Evolutionary conservation across 192 early-diverging fungal species (phyloP).

Genomic region (Cladochytrium replicatum): DNA sequence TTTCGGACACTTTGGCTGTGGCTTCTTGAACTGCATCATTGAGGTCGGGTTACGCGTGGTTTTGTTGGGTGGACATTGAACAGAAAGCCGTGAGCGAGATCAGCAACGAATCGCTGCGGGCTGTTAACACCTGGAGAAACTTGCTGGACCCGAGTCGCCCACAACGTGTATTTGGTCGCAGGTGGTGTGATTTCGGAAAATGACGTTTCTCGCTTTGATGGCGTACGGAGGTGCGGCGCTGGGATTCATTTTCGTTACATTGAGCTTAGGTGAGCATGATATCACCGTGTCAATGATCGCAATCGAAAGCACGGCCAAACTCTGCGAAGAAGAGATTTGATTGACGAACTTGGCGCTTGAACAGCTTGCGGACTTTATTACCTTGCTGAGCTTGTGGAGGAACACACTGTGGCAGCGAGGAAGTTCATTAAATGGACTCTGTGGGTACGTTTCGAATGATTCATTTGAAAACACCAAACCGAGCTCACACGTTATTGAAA

Average conservation of each 20-base stretch:
- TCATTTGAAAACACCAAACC: slow-evolving; percentile 28
- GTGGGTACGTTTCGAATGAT: slow-evolving; percentile 32
- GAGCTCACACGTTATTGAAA: slow-evolving; percentile 16
- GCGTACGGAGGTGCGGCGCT: slow-evolving; percentile 29
- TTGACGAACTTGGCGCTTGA: slow-evolving; percentile 1
- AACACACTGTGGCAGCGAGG: slow-evolving; percentile 71
- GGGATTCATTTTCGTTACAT: slow-evolving; percentile 32
- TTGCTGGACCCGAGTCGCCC: too few species aligned
- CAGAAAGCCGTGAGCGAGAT: too few species aligned
- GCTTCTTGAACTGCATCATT: too few species aligned
- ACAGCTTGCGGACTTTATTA: slow-evolving; percentile 81
- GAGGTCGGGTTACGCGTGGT: too few species aligned
- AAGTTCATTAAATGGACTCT: slow-evolving; percentile 60
- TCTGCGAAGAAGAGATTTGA: not conserved
- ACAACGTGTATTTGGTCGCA: too few species aligned
- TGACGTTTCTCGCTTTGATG: slow-evolving; percentile 20
- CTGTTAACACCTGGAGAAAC: too few species aligned
- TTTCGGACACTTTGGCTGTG: too few species aligned
- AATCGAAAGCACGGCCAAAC: not conserved
- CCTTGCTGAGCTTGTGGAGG: slow-evolving; percentile 60
- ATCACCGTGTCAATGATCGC: not conserved
- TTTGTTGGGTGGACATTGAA: too few species aligned
- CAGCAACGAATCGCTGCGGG: too few species aligned
- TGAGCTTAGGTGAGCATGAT: slow-evolving; percentile 22
- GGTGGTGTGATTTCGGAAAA: too few species aligned